Base-by-base conservation (phyloP, 1,284 basidiomycete species). In the Apiotrichum veenhuisii region DNA sequence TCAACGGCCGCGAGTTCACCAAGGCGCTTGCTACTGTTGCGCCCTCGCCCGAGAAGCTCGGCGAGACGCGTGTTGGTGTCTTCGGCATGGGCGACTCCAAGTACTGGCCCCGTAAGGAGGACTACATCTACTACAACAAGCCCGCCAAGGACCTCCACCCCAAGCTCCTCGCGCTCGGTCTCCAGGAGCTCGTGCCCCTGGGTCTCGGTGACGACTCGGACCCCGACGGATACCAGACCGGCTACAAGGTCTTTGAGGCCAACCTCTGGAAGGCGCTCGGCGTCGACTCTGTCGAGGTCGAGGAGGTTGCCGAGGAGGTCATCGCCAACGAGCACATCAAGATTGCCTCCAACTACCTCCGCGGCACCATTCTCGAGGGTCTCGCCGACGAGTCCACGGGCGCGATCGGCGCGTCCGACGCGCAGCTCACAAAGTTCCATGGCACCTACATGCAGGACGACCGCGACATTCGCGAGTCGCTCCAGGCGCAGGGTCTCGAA, bases 311-410 rank as follows among this genome's bases (percentile, higher is more conserved):
- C 75, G 93, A 94, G 2, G 94, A 98, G 73, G 86, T 91, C 2
- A 95, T 99, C 78, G 98, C 94, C 60, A 98, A 98, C 81, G 95
- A 99, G 80, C 93, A 98, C 79, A 98, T 98, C 83, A 99, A 98
- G 81, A 95, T 93, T 57, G 94, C 96, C 12, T 92, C 89, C 58
- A 86, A 88, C 66, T 98, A 90, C 79, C 83, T 98, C 37, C 89
- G 95, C 57, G 95, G 95, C 20, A 98, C 95, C 37, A 98, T 99
- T 73, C 82, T 82, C 3, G 90, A 98, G 76, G 95, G 94, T 52
- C 84, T 99, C 34, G 82, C 83, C 63, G 96, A 98, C 78, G 83
- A 80, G 54, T 86, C 82, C 52, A 97, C 95, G 0, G 95, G 92
- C 58, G 89, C 90, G 30, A 85, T 98, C 37, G 87, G 92, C 38